phyloP scores from a whole-genome alignment of 2,329 filamentous ascomycete species.

The Fusarium sp. region DNA sequence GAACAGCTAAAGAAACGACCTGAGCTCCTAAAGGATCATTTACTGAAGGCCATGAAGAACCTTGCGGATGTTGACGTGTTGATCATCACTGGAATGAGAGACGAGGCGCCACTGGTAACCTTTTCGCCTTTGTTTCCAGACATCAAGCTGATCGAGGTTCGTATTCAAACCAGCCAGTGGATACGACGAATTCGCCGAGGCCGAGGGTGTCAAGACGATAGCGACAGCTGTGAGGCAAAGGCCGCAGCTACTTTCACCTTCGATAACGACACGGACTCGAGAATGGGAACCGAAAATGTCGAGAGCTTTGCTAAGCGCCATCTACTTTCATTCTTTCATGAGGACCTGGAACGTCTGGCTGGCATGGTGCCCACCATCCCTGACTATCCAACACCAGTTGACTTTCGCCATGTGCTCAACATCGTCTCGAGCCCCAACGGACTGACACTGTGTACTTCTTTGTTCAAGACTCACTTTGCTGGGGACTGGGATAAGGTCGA shows the following conservation, averaged over 20 bases:
- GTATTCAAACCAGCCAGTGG: conserved; percentile 55
- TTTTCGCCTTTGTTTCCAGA: conserved; percentile 63
- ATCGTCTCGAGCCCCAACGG: conserved; percentile 65
- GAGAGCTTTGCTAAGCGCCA: conserved; percentile 54
- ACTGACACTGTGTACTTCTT: conserved; percentile 60
- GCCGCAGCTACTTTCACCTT: conserved; percentile 58
- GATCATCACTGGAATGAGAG: conserved; percentile 73
- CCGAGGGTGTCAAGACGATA: conserved; percentile 39
- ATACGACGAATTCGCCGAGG: conserved; percentile 54
- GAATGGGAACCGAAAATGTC: conserved; percentile 51
- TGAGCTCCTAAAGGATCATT: conserved; percentile 62
- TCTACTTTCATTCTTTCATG: conserved; percentile 60
- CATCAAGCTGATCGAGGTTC: conserved; percentile 65
- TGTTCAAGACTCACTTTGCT: conserved; percentile 59
- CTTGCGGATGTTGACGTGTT: conserved; percentile 63
- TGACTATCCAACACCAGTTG: conserved; percentile 63
- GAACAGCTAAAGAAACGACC: conserved; percentile 57
- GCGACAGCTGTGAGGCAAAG: neutral
- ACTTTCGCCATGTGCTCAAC: conserved; percentile 69
- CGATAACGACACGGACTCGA: conserved; percentile 56
- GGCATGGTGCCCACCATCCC: conserved; percentile 62
- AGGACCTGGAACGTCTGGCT: conserved; percentile 58
- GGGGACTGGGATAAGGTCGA: conserved; percentile 60
- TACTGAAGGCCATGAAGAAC: conserved; percentile 57
- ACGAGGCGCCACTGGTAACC: conserved; percentile 65